These are phyloP conservation scores for Oryza glaberrima DNA, from an alignment of 176 grass and related monocot species.

Conservation along the genomic window DNA sequence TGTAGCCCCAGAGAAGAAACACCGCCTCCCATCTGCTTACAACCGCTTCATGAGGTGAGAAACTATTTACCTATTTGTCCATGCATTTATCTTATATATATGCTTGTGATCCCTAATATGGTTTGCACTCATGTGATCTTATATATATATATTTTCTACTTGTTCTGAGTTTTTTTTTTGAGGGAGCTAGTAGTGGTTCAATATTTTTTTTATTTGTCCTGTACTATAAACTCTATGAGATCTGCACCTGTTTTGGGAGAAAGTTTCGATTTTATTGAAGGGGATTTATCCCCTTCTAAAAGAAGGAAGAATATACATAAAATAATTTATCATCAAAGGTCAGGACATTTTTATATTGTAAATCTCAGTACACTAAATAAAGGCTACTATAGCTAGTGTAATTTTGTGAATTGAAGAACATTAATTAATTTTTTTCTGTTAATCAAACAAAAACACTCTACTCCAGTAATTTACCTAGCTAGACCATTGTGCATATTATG, in stretches of 20 bases:
- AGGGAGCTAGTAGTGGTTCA: neutral
- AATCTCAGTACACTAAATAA: neutral
- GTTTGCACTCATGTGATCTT: conserved; percentile 14
- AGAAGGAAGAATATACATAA: neutral
- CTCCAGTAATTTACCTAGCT: neutral
- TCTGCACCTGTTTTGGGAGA: neutral
- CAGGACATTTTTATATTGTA: neutral
- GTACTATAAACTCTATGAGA: neutral
- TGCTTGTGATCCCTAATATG: conserved; percentile 6
- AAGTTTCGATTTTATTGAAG: neutral
- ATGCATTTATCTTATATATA: neutral
- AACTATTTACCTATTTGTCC: neutral
- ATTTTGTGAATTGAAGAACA: neutral
- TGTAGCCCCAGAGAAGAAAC: conserved; percentile 93
- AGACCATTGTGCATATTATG: neutral
- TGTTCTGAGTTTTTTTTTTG: neutral
- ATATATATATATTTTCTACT: neutral
- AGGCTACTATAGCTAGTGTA: neutral
- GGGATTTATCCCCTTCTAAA: neutral
- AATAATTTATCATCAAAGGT: neutral
- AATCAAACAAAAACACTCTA: neutral
- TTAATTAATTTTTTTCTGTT: neutral
- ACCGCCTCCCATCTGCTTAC: conserved; percentile 87
- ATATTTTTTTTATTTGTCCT: neutral
- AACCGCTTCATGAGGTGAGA: conserved; percentile 91